Base-by-base conservation (phyloP, 176 grass and related monocot genomes). In the Carex parvula region DNA sequence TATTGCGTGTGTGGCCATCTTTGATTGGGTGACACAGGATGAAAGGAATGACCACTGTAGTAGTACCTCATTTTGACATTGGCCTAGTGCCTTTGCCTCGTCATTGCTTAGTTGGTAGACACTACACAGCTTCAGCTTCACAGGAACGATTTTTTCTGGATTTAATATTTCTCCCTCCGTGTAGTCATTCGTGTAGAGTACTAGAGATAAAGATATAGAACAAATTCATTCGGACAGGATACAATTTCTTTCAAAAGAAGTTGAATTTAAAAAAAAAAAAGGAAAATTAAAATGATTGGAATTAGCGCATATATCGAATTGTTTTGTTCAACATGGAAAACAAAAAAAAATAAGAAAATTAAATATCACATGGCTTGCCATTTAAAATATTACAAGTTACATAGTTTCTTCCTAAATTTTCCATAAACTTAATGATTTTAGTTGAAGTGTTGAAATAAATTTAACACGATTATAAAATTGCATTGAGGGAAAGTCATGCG, bases 21-120 rank as follows among this genome's bases (percentile, higher is more conserved):
- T 59, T 68, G 22, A 83, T 83, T 83, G 80, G 21, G 21, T 29
- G 8, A 60, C 6, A 82, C 79, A 82, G 62, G 29, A 29, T 29
- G 29, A 29, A 1, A 29, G 29, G 21, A 67, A 65, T 63, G 37
- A 35, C 26, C 60, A 54, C 80, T 82, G 80, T 82, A 52, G 41
- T 17, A 13, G 35, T 63, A 65, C 59, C 26, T 17, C 12, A 37
- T 35, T 83, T 83, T 67, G 80, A 83, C 80, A 68, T 67, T 18
- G 56, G 26, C n/a, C 52, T 60, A 59, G 76, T 67, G 21, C 60
- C 62, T 13, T 83, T 5, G 80, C 80, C 42, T 83, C 22, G 80
- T 67, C 80, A 68, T 68, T 83, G 60, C 80, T 83, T 30, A 67
- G 61, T 64, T 82, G 80, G 80, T 39, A 26, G 0, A 61, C 32